phyloP scores from a whole-genome alignment of 345 rosid genomes.

The Clarkia xantiana region DNA sequence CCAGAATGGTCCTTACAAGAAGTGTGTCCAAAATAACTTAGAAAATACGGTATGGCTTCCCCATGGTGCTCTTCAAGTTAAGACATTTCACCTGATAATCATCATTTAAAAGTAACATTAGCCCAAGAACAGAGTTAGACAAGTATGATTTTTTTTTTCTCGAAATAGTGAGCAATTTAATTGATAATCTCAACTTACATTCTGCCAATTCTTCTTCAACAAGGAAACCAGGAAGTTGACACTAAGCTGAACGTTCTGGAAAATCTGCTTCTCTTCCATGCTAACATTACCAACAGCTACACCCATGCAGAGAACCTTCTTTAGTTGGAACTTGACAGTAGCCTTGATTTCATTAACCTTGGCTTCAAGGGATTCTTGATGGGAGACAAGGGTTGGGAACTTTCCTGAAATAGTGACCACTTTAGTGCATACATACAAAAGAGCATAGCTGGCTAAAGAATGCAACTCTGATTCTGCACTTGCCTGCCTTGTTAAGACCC shows the following conservation, averaged over 20 bases:
- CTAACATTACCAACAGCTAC: conserved; percentile 49
- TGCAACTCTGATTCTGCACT: conserved; percentile 7
- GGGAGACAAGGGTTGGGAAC: conserved; percentile 62
- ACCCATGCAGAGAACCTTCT: conserved; percentile 74
- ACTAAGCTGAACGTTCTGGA: conserved; percentile 66
- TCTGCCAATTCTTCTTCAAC: conserved; percentile 74
- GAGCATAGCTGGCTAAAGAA: background rate
- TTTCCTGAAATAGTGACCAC: conserved; percentile 55
- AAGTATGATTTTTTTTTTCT: no score
- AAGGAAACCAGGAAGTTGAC: conserved; percentile 66
- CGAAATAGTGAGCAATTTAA: no score
- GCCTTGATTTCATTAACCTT: conserved; percentile 75
- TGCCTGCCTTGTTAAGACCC: conserved; percentile 83
- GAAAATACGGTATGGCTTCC: conserved; percentile 45
- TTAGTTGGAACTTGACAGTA: conserved; percentile 60
- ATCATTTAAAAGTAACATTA: background rate
- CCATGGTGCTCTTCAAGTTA: conserved; percentile 65
- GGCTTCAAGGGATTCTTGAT: conserved; percentile 60
- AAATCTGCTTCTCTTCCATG: conserved; percentile 73
- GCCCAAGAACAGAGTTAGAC: no score
- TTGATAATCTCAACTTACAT: conserved; percentile 34
- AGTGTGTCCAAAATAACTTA: conserved; percentile 11
- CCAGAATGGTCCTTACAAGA: background rate
- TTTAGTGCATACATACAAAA: background rate
- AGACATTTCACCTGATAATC: conserved; percentile 49